Evolutionary conservation across 129 eudicot species (phyloP).

Genomic region (Flaveria ramosissima): DNA sequence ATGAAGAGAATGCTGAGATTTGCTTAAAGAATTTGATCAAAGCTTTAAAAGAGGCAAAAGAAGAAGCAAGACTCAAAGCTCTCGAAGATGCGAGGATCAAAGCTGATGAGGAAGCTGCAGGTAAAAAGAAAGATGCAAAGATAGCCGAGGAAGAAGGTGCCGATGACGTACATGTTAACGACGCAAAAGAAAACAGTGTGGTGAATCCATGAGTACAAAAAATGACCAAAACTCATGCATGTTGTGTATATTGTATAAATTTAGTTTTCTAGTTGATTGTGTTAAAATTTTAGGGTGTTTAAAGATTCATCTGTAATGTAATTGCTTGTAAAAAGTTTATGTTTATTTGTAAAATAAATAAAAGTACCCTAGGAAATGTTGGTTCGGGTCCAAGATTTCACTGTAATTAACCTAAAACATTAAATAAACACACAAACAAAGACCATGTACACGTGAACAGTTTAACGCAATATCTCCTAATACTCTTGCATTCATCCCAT

Average conservation of each 20-base stretch:
- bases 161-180: not conserved
- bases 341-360: not conserved
- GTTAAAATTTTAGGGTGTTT: not conserved
- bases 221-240: not conserved
- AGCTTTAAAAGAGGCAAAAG: conserved; percentile 43
- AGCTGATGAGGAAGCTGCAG: conserved; percentile 24
- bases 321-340: not conserved
- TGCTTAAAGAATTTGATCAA: conserved; percentile 45
- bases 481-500: too few species aligned
- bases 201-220: not conserved
- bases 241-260: not conserved
- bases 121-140: conserved; percentile 17
- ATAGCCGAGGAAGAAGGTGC: not conserved
- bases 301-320: not conserved
- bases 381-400: too few species aligned
- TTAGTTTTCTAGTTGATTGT: not conserved
- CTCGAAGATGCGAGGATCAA: conserved; percentile 39
- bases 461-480: too few species aligned
- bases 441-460: too few species aligned
- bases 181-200: not conserved
- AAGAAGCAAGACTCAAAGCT: conserved; percentile 41
- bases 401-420: too few species aligned
- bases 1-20: conserved; percentile 41
- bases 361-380: not conserved
- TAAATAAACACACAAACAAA: too few species aligned